Evolutionary conservation across 139 green algal genomes (phyloP).

Genomic region (Ettlia oleoabundans): DNA sequence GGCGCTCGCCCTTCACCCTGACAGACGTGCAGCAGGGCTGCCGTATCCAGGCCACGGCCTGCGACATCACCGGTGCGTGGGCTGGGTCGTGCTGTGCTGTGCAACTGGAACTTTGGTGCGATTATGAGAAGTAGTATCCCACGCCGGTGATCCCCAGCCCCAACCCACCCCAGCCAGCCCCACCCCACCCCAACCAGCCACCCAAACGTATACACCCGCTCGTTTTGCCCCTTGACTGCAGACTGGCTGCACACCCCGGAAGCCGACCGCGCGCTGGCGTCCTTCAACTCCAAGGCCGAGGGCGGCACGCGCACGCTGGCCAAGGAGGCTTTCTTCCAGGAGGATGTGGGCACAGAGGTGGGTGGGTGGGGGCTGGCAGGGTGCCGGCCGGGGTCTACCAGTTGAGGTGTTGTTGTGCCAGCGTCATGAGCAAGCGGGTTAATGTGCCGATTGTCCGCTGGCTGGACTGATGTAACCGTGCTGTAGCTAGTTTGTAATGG

Average conservation of each 20-base stretch:
- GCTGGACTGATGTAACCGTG: too few species aligned
- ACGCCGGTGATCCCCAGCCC: not conserved
- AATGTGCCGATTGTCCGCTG: too few species aligned
- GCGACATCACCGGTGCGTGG: conserved; percentile 13
- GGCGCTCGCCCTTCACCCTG: conserved; percentile 38
- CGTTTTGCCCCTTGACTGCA: not conserved
- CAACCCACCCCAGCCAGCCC: not conserved
- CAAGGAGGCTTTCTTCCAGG: conserved; percentile 46
- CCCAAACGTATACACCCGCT: too few species aligned
- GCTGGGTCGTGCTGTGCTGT: too few species aligned
- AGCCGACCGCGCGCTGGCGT: conserved; percentile 12
- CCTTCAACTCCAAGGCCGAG: conserved; percentile 7
- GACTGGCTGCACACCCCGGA: conserved; percentile 31
- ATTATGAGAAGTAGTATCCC: too few species aligned
- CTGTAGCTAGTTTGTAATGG: too few species aligned
- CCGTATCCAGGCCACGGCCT: conserved; percentile 31
- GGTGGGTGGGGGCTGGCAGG: not conserved
- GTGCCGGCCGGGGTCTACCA: not conserved
- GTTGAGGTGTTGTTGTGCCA: not conserved
- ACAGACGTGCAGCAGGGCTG: conserved; percentile 36
- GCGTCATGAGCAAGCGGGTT: not conserved
- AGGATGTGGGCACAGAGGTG: conserved; percentile 63
- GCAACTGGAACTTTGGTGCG: too few species aligned
- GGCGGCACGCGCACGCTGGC: conserved; percentile 7
- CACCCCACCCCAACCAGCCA: too few species aligned